Evolutionary conservation across 257 asterid genomes (phyloP), one percentile per base, ranked within the genome.

Genomic region (Nicotiana tabacum): DNA sequence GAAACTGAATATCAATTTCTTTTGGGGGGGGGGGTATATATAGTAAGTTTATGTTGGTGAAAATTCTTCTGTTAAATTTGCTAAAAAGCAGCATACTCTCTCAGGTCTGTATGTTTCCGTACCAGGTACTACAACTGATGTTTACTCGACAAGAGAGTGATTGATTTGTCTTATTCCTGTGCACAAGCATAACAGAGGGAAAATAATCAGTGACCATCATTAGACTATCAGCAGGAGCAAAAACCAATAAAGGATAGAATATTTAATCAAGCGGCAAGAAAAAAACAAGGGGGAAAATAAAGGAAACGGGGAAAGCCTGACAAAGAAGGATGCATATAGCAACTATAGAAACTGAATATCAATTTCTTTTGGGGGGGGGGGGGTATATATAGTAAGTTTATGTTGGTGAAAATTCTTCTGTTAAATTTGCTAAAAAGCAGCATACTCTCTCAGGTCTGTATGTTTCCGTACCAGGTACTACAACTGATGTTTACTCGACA

Each of bases 151-250:
- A n/a, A n/a, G n/a, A n/a, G n/a, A n/a, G n/a, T n/a, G n/a, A n/a
- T n/a, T n/a, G n/a, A n/a, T n/a, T n/a, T n/a, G n/a, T n/a, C n/a
- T n/a, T n/a, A n/a, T n/a, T n/a, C n/a, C n/a, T n/a, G n/a, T n/a
- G n/a, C n/a, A n/a, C n/a, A n/a, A n/a, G n/a, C n/a, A n/a, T n/a
- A n/a, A n/a, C n/a, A n/a, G n/a, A n/a, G n/a, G n/a, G n/a, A n/a
- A n/a, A n/a, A n/a, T n/a, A n/a, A n/a, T n/a, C n/a, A n/a, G n/a
- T n/a, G n/a, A n/a, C n/a, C n/a, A n/a, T n/a, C n/a, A n/a, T n/a
- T n/a, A n/a, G n/a, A n/a, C n/a, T n/a, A n/a, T n/a, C 79, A 74
- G 24, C 79, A 48, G 16, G 57, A 72, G 78, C 56, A 72, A 46
- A 72, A 46, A 17, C 37, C 61, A 6, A 46, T 21, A 24, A n/a